Evolutionary conservation across 2,329 filamentous ascomycete species (phyloP), one percentile per base, ranked within the genome.

Genomic region (Colletotrichum lupini): DNA sequence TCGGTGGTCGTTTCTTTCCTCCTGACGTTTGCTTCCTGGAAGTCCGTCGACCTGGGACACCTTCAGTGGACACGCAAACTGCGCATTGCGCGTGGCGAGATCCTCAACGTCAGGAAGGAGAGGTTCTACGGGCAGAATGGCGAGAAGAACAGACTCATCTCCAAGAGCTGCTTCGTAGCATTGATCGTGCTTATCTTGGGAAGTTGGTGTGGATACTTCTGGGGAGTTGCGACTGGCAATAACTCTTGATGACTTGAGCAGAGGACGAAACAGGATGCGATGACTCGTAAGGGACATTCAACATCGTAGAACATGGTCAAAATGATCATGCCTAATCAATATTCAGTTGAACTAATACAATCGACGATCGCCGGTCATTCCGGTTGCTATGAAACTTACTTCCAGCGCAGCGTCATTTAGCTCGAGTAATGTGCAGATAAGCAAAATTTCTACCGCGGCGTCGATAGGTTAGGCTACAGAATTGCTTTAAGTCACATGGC

Each of bases 31-130:
- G 42, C 76, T 81, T 52, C 83, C 79, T 73, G 66, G 70, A 60
- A 67, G 59, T 70, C n/a, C 77, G 84, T 30, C 83, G 87, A 57
- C 79, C 91, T 4, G 82, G 83, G 3, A 81, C 84, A 9, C 46
- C 76, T 92, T 67, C 90, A 92, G 76, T 92, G 89, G 89, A 89
- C 86, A 2, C 83, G 89, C 14, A 89, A 88, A 79, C 82, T 87
- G 79, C 83, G 90, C 22, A 79, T 88, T 19, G 76, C 75, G 0
- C 84, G 83, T 0, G 86, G 87, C 0, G 81, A 85, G 1, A 60
- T 85, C 4, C 81, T 85, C 30, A 86, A 84, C 46, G 70, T 70
- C 60, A 69, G 70, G 2, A 73, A 73, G 80, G 84, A 57, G 78
- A 77, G 11, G 85, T 85, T 64, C 79, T 72, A 74, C 2, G 80